Conservation (phyloP, 805 yeast genomes). For the Saccharomycopsis schoenii region DNA sequence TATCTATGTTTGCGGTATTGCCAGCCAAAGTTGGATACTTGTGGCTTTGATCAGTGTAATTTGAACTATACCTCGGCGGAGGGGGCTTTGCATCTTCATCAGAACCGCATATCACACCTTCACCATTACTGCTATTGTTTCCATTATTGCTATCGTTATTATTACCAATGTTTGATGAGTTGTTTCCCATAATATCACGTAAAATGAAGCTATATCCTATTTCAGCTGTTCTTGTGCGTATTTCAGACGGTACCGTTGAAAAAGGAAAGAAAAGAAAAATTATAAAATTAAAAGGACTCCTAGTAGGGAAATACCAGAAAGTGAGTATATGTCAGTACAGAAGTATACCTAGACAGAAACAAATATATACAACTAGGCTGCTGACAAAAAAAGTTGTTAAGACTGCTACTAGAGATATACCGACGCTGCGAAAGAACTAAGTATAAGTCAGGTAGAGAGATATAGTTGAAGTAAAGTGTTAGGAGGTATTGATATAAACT, state of each 20-base stretch:
- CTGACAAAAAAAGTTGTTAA: too few species aligned
- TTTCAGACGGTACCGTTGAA: neutral
- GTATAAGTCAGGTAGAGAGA: too few species aligned
- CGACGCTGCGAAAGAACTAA: too few species aligned
- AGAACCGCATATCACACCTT: neutral
- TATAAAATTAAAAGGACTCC: too few species aligned
- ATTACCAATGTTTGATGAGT: neutral
- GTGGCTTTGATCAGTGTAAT: neutral
- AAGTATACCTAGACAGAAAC: too few species aligned
- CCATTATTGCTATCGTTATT: neutral
- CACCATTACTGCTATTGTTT: neutral
- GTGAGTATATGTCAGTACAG: too few species aligned
- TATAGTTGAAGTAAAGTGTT: too few species aligned
- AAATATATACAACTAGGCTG: too few species aligned
- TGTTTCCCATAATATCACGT: neutral
- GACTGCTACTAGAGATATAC: too few species aligned
- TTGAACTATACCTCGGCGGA: slow-evolving; percentile 17
- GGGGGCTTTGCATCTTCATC: slow-evolving; percentile 18
- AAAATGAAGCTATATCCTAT: neutral
- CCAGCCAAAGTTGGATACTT: neutral
- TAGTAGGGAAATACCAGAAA: too few species aligned
- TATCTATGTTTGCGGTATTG: neutral
- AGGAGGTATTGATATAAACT: neutral
- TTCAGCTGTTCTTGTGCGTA: neutral
- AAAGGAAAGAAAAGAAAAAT: too few species aligned